These are phyloP conservation scores for Ogataea naganishii DNA, from an alignment of 805 yeast genomes.

Conservation along the genomic window DNA sequence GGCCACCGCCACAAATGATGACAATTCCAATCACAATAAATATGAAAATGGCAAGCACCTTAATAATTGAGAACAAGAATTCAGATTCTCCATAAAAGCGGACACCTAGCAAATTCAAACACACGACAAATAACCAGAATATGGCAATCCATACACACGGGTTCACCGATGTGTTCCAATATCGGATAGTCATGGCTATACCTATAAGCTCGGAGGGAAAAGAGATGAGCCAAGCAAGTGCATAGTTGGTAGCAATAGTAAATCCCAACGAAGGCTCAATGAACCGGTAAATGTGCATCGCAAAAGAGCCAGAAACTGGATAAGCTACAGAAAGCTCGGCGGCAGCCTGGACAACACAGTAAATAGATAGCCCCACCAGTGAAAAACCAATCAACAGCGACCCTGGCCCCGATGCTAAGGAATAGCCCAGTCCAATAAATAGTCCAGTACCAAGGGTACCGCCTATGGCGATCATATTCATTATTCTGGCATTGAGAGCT, in stretches of 20 bases:
- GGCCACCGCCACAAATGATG: conserved; percentile 46
- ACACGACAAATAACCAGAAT: conserved; percentile 37
- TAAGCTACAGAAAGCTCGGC: conserved; percentile 47
- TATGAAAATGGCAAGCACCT: conserved; percentile 39
- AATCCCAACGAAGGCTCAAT: conserved; percentile 50
- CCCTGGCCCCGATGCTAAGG: conserved; percentile 28
- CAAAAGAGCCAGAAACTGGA: conserved; percentile 47
- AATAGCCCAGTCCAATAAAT: conserved; percentile 54
- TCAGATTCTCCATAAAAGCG: conserved; percentile 52
- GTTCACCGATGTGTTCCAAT: conserved; percentile 44
- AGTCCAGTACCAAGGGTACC: conserved; percentile 74
- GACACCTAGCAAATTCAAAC: conserved; percentile 44
- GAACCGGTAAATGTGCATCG: conserved; percentile 33
- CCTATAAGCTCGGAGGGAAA: conserved; percentile 56
- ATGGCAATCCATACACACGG: conserved; percentile 57
- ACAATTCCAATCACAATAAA: conserved; percentile 40
- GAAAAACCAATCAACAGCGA: conserved; percentile 12
- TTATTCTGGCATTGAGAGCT: conserved; percentile 44
- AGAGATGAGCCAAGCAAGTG: conserved; percentile 46
- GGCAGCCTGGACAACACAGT: conserved; percentile 27
- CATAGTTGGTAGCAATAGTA: conserved; percentile 44
- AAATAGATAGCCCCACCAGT: conserved; percentile 18
- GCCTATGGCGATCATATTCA: conserved; percentile 68
- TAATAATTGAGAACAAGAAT: conserved; percentile 37
- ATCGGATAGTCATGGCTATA: conserved; percentile 45